phyloP scores from a whole-genome alignment of 176 grass and related monocot species.

The Oryza brachyantha region DNA sequence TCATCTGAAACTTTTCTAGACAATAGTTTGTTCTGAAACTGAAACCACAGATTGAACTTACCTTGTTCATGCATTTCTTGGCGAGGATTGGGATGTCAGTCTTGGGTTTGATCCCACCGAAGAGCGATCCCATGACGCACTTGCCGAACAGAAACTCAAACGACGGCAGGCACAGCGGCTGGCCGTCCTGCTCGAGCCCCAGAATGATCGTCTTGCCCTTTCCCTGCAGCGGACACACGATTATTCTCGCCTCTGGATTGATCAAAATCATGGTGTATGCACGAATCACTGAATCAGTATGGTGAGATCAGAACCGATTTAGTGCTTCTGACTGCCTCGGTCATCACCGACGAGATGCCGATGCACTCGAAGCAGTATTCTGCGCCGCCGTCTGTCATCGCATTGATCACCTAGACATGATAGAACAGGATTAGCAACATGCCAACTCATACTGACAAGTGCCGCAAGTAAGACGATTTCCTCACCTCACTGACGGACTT shows the following conservation, averaged over 20 bases:
- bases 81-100: slow-evolving; percentile 70
- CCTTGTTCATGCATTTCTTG: slow-evolving; percentile 63
- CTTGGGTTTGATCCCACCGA: slow-evolving; percentile 77
- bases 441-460: neutral
- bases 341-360: slow-evolving; percentile 54
- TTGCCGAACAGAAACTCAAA: slow-evolving; percentile 53
- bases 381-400: slow-evolving; percentile 59
- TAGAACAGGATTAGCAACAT: neutral
- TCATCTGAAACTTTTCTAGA: neutral
- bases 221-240: slow-evolving; percentile 29
- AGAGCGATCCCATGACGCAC: slow-evolving; percentile 46
- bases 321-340: slow-evolving; percentile 55
- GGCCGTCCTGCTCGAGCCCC: slow-evolving; percentile 32
- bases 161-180: slow-evolving; percentile 35
- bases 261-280: neutral
- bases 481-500: slow-evolving; percentile 41
- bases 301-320: slow-evolving; percentile 29
- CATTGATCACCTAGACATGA: slow-evolving; percentile 52
- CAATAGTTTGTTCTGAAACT: neutral
- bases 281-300: neutral
- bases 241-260: neutral
- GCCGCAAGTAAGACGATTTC: no score
- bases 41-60: neutral
- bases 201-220: slow-evolving; percentile 71
- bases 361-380: slow-evolving; percentile 81